Conservation (phyloP, 139 green algal genomes). For the Cymbomonas tetramitiformis region DNA sequence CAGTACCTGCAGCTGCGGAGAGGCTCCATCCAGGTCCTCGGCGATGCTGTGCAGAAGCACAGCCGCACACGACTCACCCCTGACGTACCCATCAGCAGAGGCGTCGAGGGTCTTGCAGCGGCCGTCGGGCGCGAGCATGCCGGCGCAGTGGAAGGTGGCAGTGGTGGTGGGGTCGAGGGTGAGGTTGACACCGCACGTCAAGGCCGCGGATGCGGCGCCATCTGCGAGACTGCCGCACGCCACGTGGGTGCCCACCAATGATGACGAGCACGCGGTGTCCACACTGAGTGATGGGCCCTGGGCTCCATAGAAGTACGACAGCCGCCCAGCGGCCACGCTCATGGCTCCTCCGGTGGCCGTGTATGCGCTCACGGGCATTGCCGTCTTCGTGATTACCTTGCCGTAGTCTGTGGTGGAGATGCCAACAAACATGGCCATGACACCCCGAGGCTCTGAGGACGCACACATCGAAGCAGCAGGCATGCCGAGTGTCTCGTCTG, state of each 20-base stretch:
- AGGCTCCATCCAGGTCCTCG: too few relatives aligned
- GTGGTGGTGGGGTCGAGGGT: constrained; percentile 6
- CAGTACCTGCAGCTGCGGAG: neutral
- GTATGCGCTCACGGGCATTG: neutral
- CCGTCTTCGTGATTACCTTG: too few relatives aligned
- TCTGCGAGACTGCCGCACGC: neutral
- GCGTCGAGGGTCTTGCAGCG: constrained; percentile 72
- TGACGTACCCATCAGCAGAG: constrained; percentile 54
- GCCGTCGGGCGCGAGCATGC: constrained; percentile 59
- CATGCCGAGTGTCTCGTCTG: neutral
- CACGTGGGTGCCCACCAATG: neutral
- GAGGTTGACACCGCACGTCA: constrained; percentile 1
- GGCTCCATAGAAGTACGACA: constrained; percentile 57
- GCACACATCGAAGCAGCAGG: too few relatives aligned
- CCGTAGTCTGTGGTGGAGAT: constrained; percentile 22
- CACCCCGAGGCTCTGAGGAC: neutral
- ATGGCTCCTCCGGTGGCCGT: constrained; percentile 16
- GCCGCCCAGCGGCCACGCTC: constrained; percentile 38
- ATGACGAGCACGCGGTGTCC: constrained; percentile 26
- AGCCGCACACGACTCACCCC: neutral
- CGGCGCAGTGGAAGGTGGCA: constrained; percentile 11
- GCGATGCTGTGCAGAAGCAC: too few relatives aligned
- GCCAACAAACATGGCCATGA: constrained; percentile 1
- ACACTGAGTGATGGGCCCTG: constrained; percentile 41
- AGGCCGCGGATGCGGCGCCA: neutral